A percentile compares a stretch with the other conserved stretches of the same genome.
Evolutionary conservation across 2,329 filamentous ascomycete species (phyloP).

Genomic region (Thielaviopsis ethacetica): DNA sequence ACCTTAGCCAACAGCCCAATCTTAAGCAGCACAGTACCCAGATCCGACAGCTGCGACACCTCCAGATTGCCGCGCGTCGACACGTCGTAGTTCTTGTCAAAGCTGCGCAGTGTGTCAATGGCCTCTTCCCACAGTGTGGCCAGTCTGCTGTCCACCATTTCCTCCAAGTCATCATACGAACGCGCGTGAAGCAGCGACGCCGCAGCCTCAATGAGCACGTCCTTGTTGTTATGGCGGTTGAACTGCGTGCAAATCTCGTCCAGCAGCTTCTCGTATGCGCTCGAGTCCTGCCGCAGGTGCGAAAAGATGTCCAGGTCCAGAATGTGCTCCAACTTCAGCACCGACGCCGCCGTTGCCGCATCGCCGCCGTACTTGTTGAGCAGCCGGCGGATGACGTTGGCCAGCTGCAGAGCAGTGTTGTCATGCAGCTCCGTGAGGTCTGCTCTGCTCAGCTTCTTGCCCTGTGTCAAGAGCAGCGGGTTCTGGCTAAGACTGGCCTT

Average conservation of each 20-base stretch:
- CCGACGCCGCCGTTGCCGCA: conserved; percentile 68
- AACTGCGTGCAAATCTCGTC: conserved; percentile 93
- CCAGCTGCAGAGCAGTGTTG: conserved; percentile 60
- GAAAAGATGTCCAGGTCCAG: conserved; percentile 79
- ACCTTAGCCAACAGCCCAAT: conserved; percentile 68
- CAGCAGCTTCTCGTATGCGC: conserved; percentile 62
- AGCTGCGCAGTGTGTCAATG: conserved; percentile 53
- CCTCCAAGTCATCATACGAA: conserved; percentile 74
- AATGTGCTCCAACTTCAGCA: conserved; percentile 71
- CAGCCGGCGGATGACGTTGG: conserved; percentile 63
- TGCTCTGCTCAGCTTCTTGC: conserved; percentile 39
- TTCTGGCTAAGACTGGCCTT: conserved; percentile 51
- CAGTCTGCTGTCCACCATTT: conserved; percentile 67
- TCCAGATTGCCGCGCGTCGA: conserved; percentile 52
- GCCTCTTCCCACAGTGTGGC: conserved; percentile 75
- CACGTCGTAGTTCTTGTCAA: conserved; percentile 58
- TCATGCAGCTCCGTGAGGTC: conserved; percentile 60
- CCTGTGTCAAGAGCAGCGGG: conserved; percentile 15
- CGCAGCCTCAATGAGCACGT: conserved; percentile 70
- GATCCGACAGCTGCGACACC: conserved; percentile 45
- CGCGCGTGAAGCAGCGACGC: conserved; percentile 71
- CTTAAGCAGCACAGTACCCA: conserved; percentile 61
- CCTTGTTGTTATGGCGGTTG: conserved; percentile 73
- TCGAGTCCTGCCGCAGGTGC: conserved; percentile 72
- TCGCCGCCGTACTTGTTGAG: conserved; percentile 89